Conservation (phyloP, 1,284 basidiomycete genomes). For the Mixia osmundae region DNA sequence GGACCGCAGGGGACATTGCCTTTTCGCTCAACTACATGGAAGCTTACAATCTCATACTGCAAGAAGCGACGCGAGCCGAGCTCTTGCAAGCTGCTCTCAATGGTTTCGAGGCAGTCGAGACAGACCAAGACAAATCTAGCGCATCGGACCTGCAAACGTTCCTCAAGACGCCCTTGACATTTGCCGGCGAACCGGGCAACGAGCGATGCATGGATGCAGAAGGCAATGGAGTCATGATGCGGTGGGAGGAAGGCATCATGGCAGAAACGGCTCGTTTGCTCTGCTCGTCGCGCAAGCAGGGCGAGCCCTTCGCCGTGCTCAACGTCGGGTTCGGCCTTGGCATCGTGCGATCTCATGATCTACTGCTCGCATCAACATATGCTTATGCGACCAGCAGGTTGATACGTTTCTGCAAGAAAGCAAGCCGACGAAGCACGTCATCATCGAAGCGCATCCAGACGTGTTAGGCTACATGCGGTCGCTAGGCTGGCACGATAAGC, state of each 20-base stretch:
- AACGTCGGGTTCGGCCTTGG: slow-evolving; percentile 91
- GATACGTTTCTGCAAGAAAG: slow-evolving; percentile 11
- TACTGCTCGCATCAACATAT: not conserved
- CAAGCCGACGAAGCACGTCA: slow-evolving; percentile 47
- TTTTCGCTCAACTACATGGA: slow-evolving; percentile 52
- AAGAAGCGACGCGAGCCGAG: slow-evolving; percentile 52
- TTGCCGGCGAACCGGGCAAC: slow-evolving; percentile 37
- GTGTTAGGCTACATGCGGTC: slow-evolving; percentile 52
- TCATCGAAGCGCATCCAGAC: slow-evolving; percentile 86
- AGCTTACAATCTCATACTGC: slow-evolving; percentile 50
- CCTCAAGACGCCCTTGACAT: slow-evolving; percentile 44
- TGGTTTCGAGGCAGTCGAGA: slow-evolving; percentile 7
- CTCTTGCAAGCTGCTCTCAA: slow-evolving; percentile 22
- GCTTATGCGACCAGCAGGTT: slow-evolving; percentile 3
- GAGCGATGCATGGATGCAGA: slow-evolving; percentile 45
- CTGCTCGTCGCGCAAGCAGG: slow-evolving; percentile 22
- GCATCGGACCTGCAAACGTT: slow-evolving; percentile 52
- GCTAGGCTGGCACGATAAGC: slow-evolving; percentile 50
- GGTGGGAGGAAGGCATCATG: slow-evolving; percentile 73
- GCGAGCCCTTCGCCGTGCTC: slow-evolving; percentile 38
- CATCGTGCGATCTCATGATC: slow-evolving; percentile 36
- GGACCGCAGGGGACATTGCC: slow-evolving; percentile 70
- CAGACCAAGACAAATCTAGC: slow-evolving; percentile 26
- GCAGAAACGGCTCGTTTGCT: slow-evolving; percentile 39
- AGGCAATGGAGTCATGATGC: slow-evolving; percentile 64